Conservation (phyloP, 73 alveolate genomes). For the Paramecium sexaurelia region DNA sequence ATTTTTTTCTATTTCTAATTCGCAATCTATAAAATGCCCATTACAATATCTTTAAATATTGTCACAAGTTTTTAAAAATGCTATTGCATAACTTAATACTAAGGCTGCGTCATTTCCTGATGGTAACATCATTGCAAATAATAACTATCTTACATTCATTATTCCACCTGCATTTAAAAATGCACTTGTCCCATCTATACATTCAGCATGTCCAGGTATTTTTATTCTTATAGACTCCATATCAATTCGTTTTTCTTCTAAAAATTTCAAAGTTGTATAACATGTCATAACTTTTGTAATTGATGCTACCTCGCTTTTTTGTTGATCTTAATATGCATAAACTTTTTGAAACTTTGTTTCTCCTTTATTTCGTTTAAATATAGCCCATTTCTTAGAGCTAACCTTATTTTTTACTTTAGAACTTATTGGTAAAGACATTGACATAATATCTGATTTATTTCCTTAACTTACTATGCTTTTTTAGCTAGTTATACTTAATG, state of each 20-base stretch:
- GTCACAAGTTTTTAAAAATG: slow-evolving; percentile 59
- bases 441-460: neutral
- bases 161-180: slow-evolving; percentile 65
- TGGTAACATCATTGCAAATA: slow-evolving; percentile 84
- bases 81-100: slow-evolving; percentile 59
- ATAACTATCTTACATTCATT: slow-evolving; percentile 68
- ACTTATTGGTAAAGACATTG: neutral
- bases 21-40: slow-evolving; percentile 28
- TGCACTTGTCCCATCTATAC: slow-evolving; percentile 80
- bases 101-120: slow-evolving; percentile 90
- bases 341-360: neutral
- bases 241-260: slow-evolving; percentile 60
- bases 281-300: slow-evolving; percentile 83
- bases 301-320: slow-evolving; percentile 80
- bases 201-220: slow-evolving; percentile 77
- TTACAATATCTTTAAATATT: neutral
- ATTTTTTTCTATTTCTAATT: slow-evolving; percentile 22
- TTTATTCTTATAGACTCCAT: slow-evolving; percentile 66
- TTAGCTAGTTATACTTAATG: neutral
- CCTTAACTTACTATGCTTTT: neutral
- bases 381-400: slow-evolving; percentile 3
- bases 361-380: neutral
- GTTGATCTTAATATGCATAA: neutral
- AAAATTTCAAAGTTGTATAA: slow-evolving; percentile 56
- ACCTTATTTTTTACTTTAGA: neutral